Base-by-base conservation (phyloP, 2,329 filamentous ascomycete genomes). In the Fusarium sp. region DNA sequence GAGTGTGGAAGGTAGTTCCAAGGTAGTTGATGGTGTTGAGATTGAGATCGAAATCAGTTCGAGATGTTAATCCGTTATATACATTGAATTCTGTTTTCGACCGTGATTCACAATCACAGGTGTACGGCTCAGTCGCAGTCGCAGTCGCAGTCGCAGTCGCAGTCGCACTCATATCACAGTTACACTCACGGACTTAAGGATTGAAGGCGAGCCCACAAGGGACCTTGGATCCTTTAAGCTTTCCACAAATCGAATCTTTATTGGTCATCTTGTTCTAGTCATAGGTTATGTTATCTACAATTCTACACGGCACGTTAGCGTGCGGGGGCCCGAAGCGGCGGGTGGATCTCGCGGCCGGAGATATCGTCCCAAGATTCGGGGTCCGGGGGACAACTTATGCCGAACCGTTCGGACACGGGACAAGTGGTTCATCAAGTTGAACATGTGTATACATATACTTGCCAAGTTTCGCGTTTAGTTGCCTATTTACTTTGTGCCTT, bases 331-430 rank as follows among this genome's bases (percentile, higher is more conserved):
- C 11, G 26, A 7, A 19, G 7, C 5, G 13, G 2, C 35, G 38
- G 22, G 49, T 63, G 62, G 62, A 49, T 55, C 58, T 65, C 53
- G 53, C 41, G 49, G 49, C 62, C 53, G 49, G 58, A 47, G 46
- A 51, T 55, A 58, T 42, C 22, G 32, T 40, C 15, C 51, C 31
- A 61, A 42, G 26, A n/a, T 9, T 35, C 45, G 42, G 22, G 29
- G 26, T 10, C 38, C 19, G 32, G 31, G 31, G 8, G 11, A 43
- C 11, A 19, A 19, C 19, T 19, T 19, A 19, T 19, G 19, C 19
- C 19, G 13, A n/a, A 12, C 15, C 15, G 0, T 44, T 45, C 49
- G 55, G 45, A 42, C 34, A 32, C 36, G 44, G 51, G 43, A 41
- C 24, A 53, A 60, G 13, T 34, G 31, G n/a, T 34, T 7, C 13